Evolutionary conservation across 345 rosid genomes (phyloP).

Genomic region (Rhodamnia argentea): DNA sequence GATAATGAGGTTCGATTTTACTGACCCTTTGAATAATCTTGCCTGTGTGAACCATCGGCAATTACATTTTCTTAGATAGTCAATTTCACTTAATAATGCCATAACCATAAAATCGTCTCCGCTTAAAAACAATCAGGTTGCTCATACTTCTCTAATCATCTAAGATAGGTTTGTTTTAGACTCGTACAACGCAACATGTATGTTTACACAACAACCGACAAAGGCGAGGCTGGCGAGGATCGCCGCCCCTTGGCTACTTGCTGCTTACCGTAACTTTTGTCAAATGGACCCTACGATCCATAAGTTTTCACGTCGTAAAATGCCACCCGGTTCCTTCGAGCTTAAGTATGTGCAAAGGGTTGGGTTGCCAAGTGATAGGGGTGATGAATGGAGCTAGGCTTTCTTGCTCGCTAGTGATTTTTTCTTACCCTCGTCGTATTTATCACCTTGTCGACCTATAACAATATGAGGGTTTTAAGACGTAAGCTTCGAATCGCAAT

Average conservation of each 20-base stretch:
- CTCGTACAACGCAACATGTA: background rate
- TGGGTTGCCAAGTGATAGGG: no score
- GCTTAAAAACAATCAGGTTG: fast-evolving
- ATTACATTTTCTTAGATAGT: background rate
- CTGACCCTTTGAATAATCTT: background rate
- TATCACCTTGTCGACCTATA: background rate
- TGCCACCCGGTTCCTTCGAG: no score
- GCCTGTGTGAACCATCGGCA: background rate
- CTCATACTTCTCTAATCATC: background rate
- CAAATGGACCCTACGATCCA: background rate
- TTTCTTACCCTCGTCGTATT: background rate
- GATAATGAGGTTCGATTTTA: background rate
- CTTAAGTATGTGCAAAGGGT: no score
- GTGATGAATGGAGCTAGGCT: background rate
- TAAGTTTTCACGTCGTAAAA: background rate
- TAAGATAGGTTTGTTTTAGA: background rate
- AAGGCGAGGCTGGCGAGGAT: background rate
- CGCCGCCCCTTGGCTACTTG: fast-evolving
- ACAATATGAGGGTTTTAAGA: background rate
- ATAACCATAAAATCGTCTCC: background rate
- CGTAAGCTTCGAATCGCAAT: background rate
- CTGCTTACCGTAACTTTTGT: background rate
- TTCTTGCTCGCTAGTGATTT: background rate
- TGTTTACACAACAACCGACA: fast-evolving
- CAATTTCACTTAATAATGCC: background rate